Evolutionary conservation across 352 stramenopile genomes (phyloP).

Genomic region (Phytopythium vexans): DNA sequence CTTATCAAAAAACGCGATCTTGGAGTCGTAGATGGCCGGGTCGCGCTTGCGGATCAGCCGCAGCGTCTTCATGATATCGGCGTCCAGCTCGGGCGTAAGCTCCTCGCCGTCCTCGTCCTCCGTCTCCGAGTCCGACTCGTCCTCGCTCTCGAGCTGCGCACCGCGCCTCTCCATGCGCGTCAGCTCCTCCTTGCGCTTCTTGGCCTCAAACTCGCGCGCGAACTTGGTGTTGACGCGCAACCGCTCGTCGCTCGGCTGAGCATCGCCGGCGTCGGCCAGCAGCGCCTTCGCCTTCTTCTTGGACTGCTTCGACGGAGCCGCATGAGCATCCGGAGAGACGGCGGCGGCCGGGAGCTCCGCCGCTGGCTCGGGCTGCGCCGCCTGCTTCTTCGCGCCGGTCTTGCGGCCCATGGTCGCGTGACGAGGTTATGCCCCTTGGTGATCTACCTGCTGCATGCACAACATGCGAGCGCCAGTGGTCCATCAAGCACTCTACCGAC

Average conservation of each 20-base stretch:
- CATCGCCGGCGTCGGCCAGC: constrained; percentile 5
- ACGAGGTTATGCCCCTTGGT: too few species aligned
- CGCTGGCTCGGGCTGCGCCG: too few species aligned
- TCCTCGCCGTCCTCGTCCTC: constrained; percentile 84
- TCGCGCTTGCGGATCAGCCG: constrained; percentile 90
- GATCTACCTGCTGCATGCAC: too few species aligned
- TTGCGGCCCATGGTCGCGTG: too few species aligned
- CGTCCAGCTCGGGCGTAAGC: constrained; percentile 67
- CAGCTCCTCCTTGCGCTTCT: constrained; percentile 84
- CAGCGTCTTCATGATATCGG: constrained; percentile 81
- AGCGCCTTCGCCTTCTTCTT: constrained; percentile 1
- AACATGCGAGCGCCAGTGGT: too few species aligned
- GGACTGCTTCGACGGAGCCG: too few species aligned
- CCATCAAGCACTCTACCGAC: too few species aligned
- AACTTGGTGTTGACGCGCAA: constrained; percentile 72
- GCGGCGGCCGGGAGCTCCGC: too few species aligned
- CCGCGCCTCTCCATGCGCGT: constrained; percentile 41
- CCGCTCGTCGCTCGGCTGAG: constrained; percentile 9
- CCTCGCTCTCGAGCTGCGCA: constrained; percentile 19
- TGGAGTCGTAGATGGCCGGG: constrained; percentile 91
- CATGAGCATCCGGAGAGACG: too few species aligned
- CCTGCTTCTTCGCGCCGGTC: too few species aligned
- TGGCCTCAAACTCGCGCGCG: constrained; percentile 63
- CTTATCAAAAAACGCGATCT: constrained; percentile 87
- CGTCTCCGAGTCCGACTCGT: constrained; percentile 68